Conservation (phyloP, 306 rosid genomes). For the Sophora flavescens region DNA sequence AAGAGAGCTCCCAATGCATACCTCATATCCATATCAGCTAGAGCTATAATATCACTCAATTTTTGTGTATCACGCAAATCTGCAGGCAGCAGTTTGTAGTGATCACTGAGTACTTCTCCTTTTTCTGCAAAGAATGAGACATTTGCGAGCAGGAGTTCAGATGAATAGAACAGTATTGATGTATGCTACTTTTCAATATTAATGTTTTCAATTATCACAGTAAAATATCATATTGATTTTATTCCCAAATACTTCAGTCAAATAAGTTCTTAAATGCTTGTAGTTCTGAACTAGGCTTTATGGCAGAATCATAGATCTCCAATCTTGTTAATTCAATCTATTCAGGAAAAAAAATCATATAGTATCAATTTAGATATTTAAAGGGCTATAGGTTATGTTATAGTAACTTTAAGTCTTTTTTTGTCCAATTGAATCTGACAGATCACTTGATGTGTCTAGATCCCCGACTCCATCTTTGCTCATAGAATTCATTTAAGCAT, state of each 20-base stretch:
- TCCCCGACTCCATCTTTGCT: not conserved
- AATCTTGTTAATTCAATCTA: not conserved
- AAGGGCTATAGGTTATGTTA: not conserved
- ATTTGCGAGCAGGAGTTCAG: constrained; percentile 22
- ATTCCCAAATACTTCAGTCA: constrained; percentile 18
- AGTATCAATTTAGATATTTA: constrained; percentile 8
- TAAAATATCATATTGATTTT: constrained; percentile 23
- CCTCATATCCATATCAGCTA: constrained; percentile 89
- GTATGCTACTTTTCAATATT: constrained; percentile 26
- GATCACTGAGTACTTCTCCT: constrained; percentile 88
- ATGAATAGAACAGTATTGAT: constrained; percentile 25
- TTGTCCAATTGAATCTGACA: not conserved
- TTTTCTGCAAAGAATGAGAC: constrained; percentile 66
- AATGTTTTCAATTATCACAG: constrained; percentile 15
- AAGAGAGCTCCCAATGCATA: constrained; percentile 47
- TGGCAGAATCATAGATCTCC: constrained; percentile 3
- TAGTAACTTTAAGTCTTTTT: constrained; percentile 3
- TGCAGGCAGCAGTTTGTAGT: constrained; percentile 86
- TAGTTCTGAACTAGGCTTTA: constrained; percentile 34
- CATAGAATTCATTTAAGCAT: not conserved
- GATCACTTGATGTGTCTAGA: not conserved
- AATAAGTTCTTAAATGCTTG: constrained; percentile 8
- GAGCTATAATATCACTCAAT: constrained; percentile 66
- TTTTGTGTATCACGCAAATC: constrained; percentile 75
- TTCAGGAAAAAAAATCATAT: not conserved